These are phyloP conservation scores for Fimicolochytrium jonesii DNA, from an alignment of 192 early-diverging fungal species.

Conservation along the genomic window DNA sequence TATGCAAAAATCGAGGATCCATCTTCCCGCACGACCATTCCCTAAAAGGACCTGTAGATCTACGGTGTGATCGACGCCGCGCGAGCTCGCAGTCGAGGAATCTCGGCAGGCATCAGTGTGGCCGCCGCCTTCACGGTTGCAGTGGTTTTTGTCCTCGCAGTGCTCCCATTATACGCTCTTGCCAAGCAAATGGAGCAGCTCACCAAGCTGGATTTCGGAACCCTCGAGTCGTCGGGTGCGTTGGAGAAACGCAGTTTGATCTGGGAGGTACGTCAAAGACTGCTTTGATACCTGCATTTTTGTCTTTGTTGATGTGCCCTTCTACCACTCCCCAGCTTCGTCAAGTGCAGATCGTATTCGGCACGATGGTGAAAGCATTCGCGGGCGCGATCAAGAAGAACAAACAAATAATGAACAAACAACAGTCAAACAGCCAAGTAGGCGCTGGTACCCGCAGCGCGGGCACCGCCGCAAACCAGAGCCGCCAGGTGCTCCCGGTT, in stretches of 20 bases:
- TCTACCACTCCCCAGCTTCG: no score
- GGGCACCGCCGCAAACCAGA: no score
- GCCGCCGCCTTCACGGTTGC: slow-evolving; percentile 2
- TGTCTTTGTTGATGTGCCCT: no score
- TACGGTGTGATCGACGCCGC: slow-evolving; percentile 10
- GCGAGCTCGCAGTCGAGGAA: background rate
- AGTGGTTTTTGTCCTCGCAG: background rate
- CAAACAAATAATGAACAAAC: no score
- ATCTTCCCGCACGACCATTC: background rate
- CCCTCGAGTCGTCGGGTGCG: background rate
- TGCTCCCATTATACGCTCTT: slow-evolving; percentile 3
- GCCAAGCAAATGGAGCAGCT: background rate
- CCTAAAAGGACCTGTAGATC: background rate
- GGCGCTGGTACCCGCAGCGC: no score
- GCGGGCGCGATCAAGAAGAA: no score
- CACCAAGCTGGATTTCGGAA: slow-evolving; percentile 10
- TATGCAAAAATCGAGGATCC: background rate
- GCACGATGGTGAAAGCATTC: no score
- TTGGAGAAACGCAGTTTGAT: background rate
- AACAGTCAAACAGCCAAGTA: no score
- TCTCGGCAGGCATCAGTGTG: slow-evolving; percentile 1
- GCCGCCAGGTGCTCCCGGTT: no score
- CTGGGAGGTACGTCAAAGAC: no score
- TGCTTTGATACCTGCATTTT: no score
- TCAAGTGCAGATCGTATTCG: slow-evolving; percentile 10